Base-by-base conservation (phyloP, 805 yeast genomes). In the Nakazawaea holstii region DNA sequence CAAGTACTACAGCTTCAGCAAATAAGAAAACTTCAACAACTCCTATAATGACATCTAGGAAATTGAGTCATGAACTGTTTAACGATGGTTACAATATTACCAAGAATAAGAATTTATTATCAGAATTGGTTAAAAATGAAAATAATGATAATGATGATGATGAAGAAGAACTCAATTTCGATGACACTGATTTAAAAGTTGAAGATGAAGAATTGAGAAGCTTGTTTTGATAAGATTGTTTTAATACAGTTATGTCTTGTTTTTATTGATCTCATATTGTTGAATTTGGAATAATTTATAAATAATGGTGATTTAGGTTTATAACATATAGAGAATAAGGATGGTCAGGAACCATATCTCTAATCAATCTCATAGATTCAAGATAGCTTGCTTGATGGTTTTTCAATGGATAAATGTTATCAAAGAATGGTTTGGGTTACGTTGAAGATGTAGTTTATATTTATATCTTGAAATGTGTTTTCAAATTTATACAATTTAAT, bases 161-260 rank as follows among this genome's bases (percentile, higher is more conserved):
- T 17, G 39, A 14, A n/a, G 26, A 15, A n/a, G 39, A 36, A 17
- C 8, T 17, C 9, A n/a, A 15, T 9, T 36, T 20, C 2, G 28
- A 36, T 8, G 29, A 10, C 6, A 6, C 20, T 14, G 37, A 41
- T 17, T 32, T 35, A 11, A 11, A 24, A 17, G 45, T 42, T 29
- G 33, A 28, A 27, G 45, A 42, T 29, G 39, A 35, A 1, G 45
- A 42, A n/a, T 35, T 42, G 40, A 35, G 33, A 28, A 14, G 31
- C 14, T 4, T 42, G 14, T 42, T 42, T 17, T 42, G 31, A 35
- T 33, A 42, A 15, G 39, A 13, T 2, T 42, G n/a, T 42, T 42
- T 15, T 42, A 20, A 33, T 20, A 20, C 24, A 20, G 24, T 20
- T 20, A 20, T 5, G 3, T 20, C 24, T 20, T 20, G 24, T 20